phyloP scores from a whole-genome alignment of 768 basidiomycete genomes.

The Rhizopogon rudus region DNA sequence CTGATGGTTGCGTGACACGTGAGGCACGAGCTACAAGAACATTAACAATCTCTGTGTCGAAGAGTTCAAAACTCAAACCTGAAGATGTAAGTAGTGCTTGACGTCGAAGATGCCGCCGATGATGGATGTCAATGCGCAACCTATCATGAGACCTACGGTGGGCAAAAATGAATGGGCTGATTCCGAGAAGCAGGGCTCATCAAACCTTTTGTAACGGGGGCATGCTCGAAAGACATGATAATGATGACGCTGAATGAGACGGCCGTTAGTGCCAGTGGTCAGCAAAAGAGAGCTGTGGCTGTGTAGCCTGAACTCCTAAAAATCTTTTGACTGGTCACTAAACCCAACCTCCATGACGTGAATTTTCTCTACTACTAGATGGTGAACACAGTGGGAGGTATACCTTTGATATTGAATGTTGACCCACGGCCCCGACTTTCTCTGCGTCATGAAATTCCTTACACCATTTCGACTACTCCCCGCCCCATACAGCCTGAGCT shows the following conservation, averaged over 20 bases:
- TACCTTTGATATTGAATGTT: too few relatives aligned
- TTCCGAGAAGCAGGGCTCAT: not conserved
- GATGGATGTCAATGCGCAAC: constrained; percentile 66
- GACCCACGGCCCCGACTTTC: too few relatives aligned
- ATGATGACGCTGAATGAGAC: not conserved
- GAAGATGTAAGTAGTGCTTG: constrained; percentile 86
- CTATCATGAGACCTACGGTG: constrained; percentile 70
- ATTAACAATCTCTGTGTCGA: not conserved
- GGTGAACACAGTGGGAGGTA: too few relatives aligned
- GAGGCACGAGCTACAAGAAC: constrained; percentile 65
- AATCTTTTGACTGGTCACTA: too few relatives aligned
- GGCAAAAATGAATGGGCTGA: not conserved
- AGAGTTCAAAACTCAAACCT: constrained; percentile 37
- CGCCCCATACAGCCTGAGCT: too few relatives aligned
- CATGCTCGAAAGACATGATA: constrained; percentile 77
- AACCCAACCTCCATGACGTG: too few relatives aligned
- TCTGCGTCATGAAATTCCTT: not conserved
- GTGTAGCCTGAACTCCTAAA: too few relatives aligned
- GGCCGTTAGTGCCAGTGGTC: too few relatives aligned
- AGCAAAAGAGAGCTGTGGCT: not conserved
- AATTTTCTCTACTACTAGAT: too few relatives aligned
- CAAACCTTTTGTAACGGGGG: constrained; percentile 79
- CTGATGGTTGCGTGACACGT: constrained; percentile 87
- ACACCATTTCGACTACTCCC: not conserved
- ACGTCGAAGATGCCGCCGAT: constrained; percentile 75